Conservation (phyloP, 768 basidiomycete species). For the Auriscalpium vulgare region DNA sequence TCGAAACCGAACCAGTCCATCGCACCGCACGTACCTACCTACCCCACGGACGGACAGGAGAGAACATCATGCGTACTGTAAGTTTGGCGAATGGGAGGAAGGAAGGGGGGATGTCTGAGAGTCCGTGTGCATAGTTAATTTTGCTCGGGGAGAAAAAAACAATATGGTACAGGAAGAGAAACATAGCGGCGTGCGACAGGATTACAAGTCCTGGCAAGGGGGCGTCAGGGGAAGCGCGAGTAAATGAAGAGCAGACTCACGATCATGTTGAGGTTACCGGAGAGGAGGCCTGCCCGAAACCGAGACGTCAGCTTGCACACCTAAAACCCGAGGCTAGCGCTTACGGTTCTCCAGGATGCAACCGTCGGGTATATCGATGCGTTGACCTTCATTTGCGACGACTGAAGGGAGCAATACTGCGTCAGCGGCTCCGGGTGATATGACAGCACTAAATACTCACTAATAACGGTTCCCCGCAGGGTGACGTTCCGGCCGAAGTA, state of each 20-base stretch:
- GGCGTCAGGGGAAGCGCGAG: too few relatives aligned
- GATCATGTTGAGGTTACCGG: slow-evolving; percentile 71
- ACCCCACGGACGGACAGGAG: too few relatives aligned
- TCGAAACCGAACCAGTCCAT: too few relatives aligned
- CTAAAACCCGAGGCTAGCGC: slow-evolving; percentile 1
- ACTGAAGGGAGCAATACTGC: slow-evolving; percentile 11
- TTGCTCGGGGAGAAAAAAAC: not conserved
- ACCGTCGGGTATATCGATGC: slow-evolving; percentile 53
- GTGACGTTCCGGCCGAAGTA: slow-evolving; percentile 60
- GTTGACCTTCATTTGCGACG: slow-evolving; percentile 49
- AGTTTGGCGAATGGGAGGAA: too few relatives aligned
- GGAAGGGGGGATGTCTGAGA: not conserved
- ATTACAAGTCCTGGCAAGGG: not conserved
- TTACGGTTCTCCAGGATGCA: slow-evolving; percentile 43
- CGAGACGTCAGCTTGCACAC: too few relatives aligned
- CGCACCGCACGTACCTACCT: too few relatives aligned
- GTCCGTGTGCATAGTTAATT: not conserved
- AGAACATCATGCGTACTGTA: too few relatives aligned
- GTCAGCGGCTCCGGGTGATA: not conserved
- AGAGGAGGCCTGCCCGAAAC: slow-evolving; percentile 43
- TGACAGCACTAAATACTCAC: slow-evolving; percentile 15
- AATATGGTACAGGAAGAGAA: not conserved
- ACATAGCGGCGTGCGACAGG: not conserved
- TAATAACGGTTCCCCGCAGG: slow-evolving; percentile 60
- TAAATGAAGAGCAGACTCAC: slow-evolving; percentile 26